Evolutionary conservation across 306 rosid genomes (phyloP).

Genomic region (Castanea sativa): DNA sequence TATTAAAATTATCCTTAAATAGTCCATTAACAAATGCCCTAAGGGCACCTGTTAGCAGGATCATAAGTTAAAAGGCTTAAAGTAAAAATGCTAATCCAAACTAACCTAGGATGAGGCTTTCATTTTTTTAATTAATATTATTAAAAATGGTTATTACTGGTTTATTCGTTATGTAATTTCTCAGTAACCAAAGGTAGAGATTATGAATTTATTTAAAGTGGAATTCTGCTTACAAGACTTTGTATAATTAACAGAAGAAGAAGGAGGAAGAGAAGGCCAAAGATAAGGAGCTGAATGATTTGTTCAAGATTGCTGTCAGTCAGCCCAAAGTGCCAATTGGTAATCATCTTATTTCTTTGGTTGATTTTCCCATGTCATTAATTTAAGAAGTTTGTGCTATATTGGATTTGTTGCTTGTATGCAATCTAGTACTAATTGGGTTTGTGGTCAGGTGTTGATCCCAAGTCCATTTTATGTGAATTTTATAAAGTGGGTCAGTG

Average conservation of each 20-base stretch:
- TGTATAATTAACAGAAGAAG: conserved; percentile 58
- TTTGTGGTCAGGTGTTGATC: conserved; percentile 84
- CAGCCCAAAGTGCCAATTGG: conserved; percentile 95
- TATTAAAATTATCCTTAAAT: too few relatives aligned
- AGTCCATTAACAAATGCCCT: too few relatives aligned
- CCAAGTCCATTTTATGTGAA: conserved; percentile 92
- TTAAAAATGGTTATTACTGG: too few relatives aligned
- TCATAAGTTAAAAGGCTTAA: too few relatives aligned
- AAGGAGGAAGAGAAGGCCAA: conserved; percentile 94
- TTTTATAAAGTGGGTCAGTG: conserved; percentile 91
- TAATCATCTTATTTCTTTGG: conserved; percentile 15
- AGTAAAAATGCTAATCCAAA: too few relatives aligned
- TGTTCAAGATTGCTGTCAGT: conserved; percentile 88
- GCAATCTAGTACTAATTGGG: neutral
- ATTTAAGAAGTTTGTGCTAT: neutral
- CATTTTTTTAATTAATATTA: too few relatives aligned
- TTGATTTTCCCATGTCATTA: neutral
- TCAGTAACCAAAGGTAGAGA: too few relatives aligned
- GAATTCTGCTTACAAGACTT: neutral
- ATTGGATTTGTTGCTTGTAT: neutral
- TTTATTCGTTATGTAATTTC: too few relatives aligned
- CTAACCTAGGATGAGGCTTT: too few relatives aligned
- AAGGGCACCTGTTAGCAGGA: too few relatives aligned
- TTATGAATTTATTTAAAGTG: too few relatives aligned
- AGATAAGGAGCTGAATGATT: conserved; percentile 89